Evolutionary conservation across 2,329 filamentous ascomycete genomes (phyloP), one percentile per base, ranked within the genome.

Genomic region (Talaromyces marneffei): DNA sequence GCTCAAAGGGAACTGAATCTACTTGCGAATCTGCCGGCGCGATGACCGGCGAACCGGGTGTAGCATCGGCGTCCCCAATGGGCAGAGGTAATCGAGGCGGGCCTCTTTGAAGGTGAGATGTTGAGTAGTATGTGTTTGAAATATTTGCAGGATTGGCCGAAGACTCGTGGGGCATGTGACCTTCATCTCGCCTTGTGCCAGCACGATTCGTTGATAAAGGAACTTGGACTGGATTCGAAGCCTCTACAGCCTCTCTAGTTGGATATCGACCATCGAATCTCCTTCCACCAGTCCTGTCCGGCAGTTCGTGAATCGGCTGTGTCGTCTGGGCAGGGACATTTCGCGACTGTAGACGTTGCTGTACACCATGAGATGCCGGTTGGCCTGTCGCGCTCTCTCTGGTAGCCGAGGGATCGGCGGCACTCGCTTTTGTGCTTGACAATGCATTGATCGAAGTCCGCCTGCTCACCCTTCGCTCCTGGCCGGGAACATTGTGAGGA

Each of bases 31-130:
- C 88, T 29, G 87, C 82, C 1, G 91, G 84, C 6, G 88, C 86
- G 64, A 93, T 85, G 65, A 96, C 93, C 59, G 93, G 93, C 48
- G 92, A 97, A 27, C 92, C 92, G 1, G 93, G 93, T 0, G 89
- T 91, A 68, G 94, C 88, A 14, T 90, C 84, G 73, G 96, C 92
- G 79, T 97, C 91, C 69, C 95, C 92, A 69, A 97, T 97, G 59
- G 93, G 92, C 62, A 97, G 84, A 62, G 93, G 93, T 69, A 97
- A 81, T 63, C 93, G 88, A 56, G 93, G 93, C 50, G 93, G 93
- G 4, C 52, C 52, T n/a, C 78, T 70, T 74, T 80, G 72, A 55
- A 78, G 68, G 67, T 79, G 73, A 57, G 75, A 69, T 4, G 73
- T 68, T 59, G 68, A 74, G 66, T 78, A 77, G 65, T 77, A 77